These are phyloP conservation scores for Gaertneriomyces semiglobifer DNA, from an alignment of 192 early-diverging fungal species.

Conservation along the genomic window DNA sequence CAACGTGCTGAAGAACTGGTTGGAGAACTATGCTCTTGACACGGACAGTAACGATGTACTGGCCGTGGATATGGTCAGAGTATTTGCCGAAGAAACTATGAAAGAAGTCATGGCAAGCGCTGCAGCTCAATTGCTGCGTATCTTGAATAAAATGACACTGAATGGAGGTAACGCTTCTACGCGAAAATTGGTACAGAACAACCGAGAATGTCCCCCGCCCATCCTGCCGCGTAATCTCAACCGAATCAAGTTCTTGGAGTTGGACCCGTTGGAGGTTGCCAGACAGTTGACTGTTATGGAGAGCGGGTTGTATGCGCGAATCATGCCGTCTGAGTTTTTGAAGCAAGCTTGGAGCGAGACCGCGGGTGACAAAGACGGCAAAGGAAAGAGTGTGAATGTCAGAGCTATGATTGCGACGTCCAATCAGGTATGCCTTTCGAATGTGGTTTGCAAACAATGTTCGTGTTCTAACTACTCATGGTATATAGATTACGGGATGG, in stretches of 20 bases:
- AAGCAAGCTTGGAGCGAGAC: slow-evolving; percentile 81
- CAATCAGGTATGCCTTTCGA: slow-evolving; percentile 54
- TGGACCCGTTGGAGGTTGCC: slow-evolving; percentile 89
- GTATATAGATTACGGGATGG: slow-evolving; percentile 70
- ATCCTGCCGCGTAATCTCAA: slow-evolving; percentile 80
- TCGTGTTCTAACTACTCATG: neutral
- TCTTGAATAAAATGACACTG: slow-evolving; percentile 75
- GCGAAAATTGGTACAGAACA: slow-evolving; percentile 26
- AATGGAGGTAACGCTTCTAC: slow-evolving; percentile 28
- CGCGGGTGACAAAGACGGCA: neutral
- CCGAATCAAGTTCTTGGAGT: slow-evolving; percentile 75
- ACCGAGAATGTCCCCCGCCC: slow-evolving; percentile 59
- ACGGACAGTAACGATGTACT: slow-evolving; percentile 66
- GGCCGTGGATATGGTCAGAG: slow-evolving; percentile 62
- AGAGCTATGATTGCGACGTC: slow-evolving; percentile 82
- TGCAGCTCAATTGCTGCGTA: slow-evolving; percentile 66
- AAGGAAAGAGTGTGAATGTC: slow-evolving; percentile 72
- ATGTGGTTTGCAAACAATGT: too few relatives aligned
- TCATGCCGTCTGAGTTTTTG: slow-evolving; percentile 85
- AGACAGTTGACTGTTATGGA: slow-evolving; percentile 95
- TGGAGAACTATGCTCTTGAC: slow-evolving; percentile 86
- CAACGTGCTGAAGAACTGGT: slow-evolving; percentile 94
- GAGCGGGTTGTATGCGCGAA: slow-evolving; percentile 72
- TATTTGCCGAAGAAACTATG: slow-evolving; percentile 73
- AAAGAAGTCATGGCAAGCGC: slow-evolving; percentile 46